Evolutionary conservation across 768 basidiomycete species (phyloP), one percentile per base, ranked within the genome.

Genomic region (Zangia roseola): DNA sequence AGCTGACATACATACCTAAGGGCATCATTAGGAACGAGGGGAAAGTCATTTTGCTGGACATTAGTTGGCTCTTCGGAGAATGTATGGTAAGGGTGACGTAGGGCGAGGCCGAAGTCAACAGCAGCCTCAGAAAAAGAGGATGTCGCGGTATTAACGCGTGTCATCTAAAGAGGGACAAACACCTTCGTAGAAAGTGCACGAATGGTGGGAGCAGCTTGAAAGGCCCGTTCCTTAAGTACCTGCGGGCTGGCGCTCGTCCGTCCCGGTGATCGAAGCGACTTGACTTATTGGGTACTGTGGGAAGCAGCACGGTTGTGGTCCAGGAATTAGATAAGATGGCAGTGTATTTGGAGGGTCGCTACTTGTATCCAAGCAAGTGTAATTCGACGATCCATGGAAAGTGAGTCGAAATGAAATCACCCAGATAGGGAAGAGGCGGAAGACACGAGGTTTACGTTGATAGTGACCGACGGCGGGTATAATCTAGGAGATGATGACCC

Each of bases 291-390:
- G n/a, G 40, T 40, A 17, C 39, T 46, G 50, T 41, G 39, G 20
- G 20, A 23, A n/a, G 13, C 10, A 33, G 12, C 5, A 17, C 16
- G 17, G 35, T 26, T 5, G 31, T 10, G 21, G n/a, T n/a, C n/a
- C n/a, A n/a, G n/a, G n/a, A 20, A 36, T 48, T 47, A 21, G 41
- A 53, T 47, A 48, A 40, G 19, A 17, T 43, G 52, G 45, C 30
- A 2, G 23, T 23, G 19, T 35, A 36, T 24, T 14, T 17, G 9
- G 24, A n/a, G 30, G 30, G 26, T 25, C n/a, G 23, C 19, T 25
- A 26, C 26, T 14, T 8, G 6, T 28, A 43, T 23, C 25, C 8
- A 31, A 40, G 36, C 35, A 25, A 26, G 31, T 40, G 39, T 6
- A 40, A 31, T 31, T 31, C 24, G 20, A 25, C 16, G 16, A n/a